phyloP scores from a whole-genome alignment of 805 yeast species.

The Myxozyma neotropica region DNA sequence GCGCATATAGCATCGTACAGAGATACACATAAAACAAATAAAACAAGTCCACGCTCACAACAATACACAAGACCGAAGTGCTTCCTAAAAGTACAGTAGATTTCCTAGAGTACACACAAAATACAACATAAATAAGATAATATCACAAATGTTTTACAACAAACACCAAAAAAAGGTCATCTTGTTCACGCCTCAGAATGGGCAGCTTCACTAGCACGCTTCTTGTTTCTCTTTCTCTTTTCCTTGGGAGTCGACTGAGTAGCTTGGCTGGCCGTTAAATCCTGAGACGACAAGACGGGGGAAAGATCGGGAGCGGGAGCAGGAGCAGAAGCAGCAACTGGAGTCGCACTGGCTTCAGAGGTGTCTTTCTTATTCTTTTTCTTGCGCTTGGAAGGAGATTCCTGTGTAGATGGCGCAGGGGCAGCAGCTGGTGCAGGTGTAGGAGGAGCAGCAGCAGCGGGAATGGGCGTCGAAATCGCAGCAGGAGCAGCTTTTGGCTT shows the following conservation, averaged over 20 bases:
- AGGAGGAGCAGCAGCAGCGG: conserved; percentile 3
- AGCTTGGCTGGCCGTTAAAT: background rate
- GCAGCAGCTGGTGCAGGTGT: conserved; percentile 4
- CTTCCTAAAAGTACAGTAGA: conserved; percentile 1
- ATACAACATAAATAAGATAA: background rate
- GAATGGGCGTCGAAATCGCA: background rate
- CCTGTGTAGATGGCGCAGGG: background rate
- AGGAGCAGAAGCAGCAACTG: background rate
- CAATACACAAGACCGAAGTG: background rate
- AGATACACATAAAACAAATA: background rate
- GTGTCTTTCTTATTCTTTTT: conserved; percentile 36
- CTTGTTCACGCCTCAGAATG: background rate
- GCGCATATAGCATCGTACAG: background rate
- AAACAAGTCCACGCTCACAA: background rate
- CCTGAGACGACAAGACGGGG: conserved; percentile 5
- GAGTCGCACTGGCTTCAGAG: background rate
- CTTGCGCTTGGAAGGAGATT: conserved; percentile 28
- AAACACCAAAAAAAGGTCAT: background rate
- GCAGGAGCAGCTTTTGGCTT: conserved; percentile 5
- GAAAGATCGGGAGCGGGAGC: conserved; percentile 4
- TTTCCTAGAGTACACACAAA: background rate
- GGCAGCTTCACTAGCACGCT: conserved; percentile 10
- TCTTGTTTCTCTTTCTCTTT: conserved; percentile 21
- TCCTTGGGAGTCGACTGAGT: conserved; percentile 13
- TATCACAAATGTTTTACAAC: background rate